Evolutionary conservation across 495 filamentous ascomycete species (phyloP), one percentile per base, ranked within the genome.

Genomic region (Cenococcum geophilum): DNA sequence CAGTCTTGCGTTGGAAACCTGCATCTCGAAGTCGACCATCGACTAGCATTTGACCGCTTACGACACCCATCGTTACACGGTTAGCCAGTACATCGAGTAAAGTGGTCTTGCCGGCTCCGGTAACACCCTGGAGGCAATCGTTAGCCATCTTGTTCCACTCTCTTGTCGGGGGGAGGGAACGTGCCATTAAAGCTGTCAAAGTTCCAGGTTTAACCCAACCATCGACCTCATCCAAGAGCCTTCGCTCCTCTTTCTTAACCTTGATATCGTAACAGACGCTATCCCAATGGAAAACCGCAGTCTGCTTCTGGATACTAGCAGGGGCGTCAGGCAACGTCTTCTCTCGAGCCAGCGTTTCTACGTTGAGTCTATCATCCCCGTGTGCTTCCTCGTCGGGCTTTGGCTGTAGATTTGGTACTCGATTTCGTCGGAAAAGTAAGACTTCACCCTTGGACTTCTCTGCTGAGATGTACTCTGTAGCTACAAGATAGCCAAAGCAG

Each of bases 391-490:
- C n/a, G n/a, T n/a, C n/a, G n/a, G n/a, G n/a, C n/a, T n/a, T n/a
- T n/a, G 57, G 76, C 75, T 61, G 77, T 76, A 10, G 77, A 72
- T 0, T 79, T 77, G 23, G 86, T 86, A 40, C 84, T 63, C 1
- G 78, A 70, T 22, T 76, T 75, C 78, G 74, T 52, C 76, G 78
- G 75, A 81, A 82, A 34, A 82, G 72, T 55, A 81, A 59, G 22
- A 81, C 77, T 67, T 82, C 78, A 48, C 78, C 80, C 69, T 79
- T 80, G 12, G 77, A 79, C 61, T 75, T 75, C 57, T 73, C 70
- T 58, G 79, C 74, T 5, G 80, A 75, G 55, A 79, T 77, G 57
- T 75, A 76, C 65, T 81, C 79, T 4, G 77, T 76, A 1, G 70
- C 74, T 14, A 74, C 56, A 10, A 82, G 64, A 58, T 80, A 73